Conservation (phyloP, 1,284 basidiomycete genomes). For the Paramarasmius palmivorus region DNA sequence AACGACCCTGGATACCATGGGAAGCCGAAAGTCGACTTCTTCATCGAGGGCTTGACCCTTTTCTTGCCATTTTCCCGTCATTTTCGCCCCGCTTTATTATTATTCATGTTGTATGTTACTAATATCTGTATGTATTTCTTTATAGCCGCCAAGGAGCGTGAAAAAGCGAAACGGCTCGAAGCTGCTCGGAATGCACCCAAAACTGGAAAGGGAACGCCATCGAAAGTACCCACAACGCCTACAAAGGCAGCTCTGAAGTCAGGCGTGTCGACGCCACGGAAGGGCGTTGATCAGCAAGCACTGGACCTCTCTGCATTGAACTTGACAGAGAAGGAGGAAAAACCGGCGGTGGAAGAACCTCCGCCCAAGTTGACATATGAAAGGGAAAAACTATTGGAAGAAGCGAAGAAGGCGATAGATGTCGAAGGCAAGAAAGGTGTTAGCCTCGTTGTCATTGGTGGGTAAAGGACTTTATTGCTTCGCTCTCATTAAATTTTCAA, state of each 20-base stretch:
- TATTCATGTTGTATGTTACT: constrained; percentile 22
- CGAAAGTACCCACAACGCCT: constrained; percentile 43
- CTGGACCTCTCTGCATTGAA: constrained; percentile 79
- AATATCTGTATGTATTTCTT: constrained; percentile 37
- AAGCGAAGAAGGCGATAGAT: constrained; percentile 63
- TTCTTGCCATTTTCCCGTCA: constrained; percentile 24
- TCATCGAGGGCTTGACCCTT: constrained; percentile 15
- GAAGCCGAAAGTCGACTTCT: constrained; percentile 31
- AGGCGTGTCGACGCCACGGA: constrained; percentile 22
- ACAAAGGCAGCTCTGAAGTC: constrained; percentile 35
- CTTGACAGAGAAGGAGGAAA: constrained; percentile 50
- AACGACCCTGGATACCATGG: constrained; percentile 53
- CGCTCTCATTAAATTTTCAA: constrained; percentile 4
- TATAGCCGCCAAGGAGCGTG: constrained; percentile 74
- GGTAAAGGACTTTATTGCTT: constrained; percentile 24
- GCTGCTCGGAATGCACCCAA: constrained; percentile 42
- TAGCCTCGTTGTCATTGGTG: constrained; percentile 93
- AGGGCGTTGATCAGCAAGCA: constrained; percentile 48
- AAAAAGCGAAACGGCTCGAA: constrained; percentile 58
- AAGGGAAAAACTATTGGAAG: constrained; percentile 83
- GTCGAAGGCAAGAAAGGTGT: constrained; percentile 69
- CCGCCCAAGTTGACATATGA: constrained; percentile 71
- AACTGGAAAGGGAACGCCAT: too few species aligned
- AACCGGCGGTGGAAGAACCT: constrained; percentile 54
- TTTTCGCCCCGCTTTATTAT: constrained; percentile 38